A percentile compares a stretch with the other conserved stretches of the same genome.
Evolutionary conservation across 2,329 filamentous ascomycete species (phyloP).

Genomic region (Calonectria pseudoturangicola): DNA sequence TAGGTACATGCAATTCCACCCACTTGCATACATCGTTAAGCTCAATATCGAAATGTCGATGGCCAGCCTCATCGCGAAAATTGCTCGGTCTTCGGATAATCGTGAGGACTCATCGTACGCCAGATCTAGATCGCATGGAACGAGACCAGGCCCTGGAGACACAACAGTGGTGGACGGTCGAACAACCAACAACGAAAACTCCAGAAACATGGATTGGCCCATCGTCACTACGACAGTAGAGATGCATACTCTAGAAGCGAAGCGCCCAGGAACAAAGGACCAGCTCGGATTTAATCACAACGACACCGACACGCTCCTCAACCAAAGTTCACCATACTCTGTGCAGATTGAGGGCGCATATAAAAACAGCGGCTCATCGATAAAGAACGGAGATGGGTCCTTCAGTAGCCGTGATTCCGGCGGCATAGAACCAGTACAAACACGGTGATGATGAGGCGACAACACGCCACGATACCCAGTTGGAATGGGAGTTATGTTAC

Average conservation of each 20-base stretch:
- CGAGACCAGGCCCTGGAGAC: constrained; percentile 15
- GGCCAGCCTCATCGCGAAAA: constrained; percentile 69
- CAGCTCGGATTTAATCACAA: constrained; percentile 37
- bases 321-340: constrained; percentile 33
- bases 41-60: constrained; percentile 73
- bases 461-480: background rate
- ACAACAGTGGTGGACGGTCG: constrained; percentile 12
- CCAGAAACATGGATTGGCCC: constrained; percentile 30
- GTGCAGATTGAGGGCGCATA: constrained; percentile 34
- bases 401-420: constrained; percentile 33
- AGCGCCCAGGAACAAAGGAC: background rate
- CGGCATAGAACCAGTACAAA: constrained; percentile 29
- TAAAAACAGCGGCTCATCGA: constrained; percentile 7
- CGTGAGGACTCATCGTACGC: constrained; percentile 23
- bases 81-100: constrained; percentile 50
- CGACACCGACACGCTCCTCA: constrained; percentile 34
- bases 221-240: constrained; percentile 38
- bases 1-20: constrained; percentile 69
- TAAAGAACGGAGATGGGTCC: constrained; percentile 27
- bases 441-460: background rate
- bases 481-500: background rate
- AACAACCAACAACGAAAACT: background rate
- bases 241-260: constrained; percentile 35
- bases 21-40: constrained; percentile 72
- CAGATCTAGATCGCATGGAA: constrained; percentile 29